phyloP scores from a whole-genome alignment of 805 yeast genomes.

The Sungouiozyma ichnusensis region DNA sequence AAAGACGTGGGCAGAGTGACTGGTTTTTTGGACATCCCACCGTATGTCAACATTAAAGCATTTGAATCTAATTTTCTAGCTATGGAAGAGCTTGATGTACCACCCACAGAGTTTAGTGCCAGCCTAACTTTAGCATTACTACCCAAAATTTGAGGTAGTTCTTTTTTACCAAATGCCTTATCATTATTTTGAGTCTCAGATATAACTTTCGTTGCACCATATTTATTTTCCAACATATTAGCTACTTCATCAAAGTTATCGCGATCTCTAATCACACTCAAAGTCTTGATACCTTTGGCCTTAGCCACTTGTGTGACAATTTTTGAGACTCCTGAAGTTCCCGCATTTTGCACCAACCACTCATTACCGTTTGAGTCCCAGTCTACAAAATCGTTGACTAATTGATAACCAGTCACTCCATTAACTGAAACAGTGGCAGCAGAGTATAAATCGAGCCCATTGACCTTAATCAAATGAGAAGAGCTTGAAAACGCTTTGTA shows the following conservation, averaged over 20 bases:
- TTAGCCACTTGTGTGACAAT: slow-evolving; percentile 83
- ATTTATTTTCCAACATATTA: slow-evolving; percentile 39
- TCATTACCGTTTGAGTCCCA: slow-evolving; percentile 35
- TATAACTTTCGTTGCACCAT: slow-evolving; percentile 80
- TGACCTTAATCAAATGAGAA: slow-evolving; percentile 44
- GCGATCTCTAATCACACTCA: slow-evolving; percentile 82
- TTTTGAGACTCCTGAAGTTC: slow-evolving; percentile 89
- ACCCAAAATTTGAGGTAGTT: slow-evolving; percentile 33
- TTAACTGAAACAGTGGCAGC: slow-evolving; percentile 90
- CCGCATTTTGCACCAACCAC: slow-evolving; percentile 95
- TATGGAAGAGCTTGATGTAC: slow-evolving; percentile 68
- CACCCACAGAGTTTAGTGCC: slow-evolving; percentile 91
- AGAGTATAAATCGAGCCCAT: slow-evolving; percentile 40
- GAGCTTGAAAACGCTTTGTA: slow-evolving; percentile 53
- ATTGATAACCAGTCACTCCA: slow-evolving; percentile 84
- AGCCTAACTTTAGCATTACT: slow-evolving; percentile 48
- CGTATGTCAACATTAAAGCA: slow-evolving; percentile 81
- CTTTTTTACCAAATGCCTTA: slow-evolving; percentile 51
- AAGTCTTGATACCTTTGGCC: slow-evolving; percentile 67
- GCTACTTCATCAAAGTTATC: slow-evolving; percentile 57
- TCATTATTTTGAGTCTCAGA: slow-evolving; percentile 78
- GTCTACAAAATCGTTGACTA: slow-evolving; percentile 56
- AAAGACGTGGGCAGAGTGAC: slow-evolving; percentile 82
- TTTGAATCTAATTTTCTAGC: slow-evolving; percentile 70
- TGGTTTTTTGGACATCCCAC: slow-evolving; percentile 96